Evolutionary conservation across 192 early-diverging fungal species (phyloP).

Genomic region (Polychytrium aggregatum): DNA sequence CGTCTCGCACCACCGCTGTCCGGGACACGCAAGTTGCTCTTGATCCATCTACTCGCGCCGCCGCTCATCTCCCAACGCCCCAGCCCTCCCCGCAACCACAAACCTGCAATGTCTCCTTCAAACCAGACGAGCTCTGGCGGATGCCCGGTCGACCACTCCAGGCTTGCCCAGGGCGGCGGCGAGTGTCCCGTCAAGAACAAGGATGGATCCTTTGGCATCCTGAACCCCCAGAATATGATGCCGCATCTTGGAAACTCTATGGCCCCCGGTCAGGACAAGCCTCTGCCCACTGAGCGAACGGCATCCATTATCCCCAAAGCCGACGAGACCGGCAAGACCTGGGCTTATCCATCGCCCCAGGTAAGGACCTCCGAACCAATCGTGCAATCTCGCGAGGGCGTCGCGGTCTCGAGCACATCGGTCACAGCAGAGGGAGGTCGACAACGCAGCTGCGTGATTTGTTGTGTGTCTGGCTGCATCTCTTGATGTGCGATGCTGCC

Average conservation of each 20-base stretch:
- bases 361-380: not conserved
- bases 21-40: too few relatives aligned
- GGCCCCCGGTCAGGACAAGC: conserved; percentile 51
- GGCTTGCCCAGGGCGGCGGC: conserved; percentile 6
- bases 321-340: conserved; percentile 20
- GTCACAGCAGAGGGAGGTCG: too few relatives aligned
- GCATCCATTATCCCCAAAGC: conserved; percentile 71
- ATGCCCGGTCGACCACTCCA: conserved; percentile 46
- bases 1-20: not conserved
- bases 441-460: too few relatives aligned
- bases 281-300: conserved; percentile 69
- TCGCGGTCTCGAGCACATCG: not conserved
- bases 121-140: conserved; percentile 14
- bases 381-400: not conserved
- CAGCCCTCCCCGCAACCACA: too few relatives aligned
- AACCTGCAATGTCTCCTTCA: too few relatives aligned
- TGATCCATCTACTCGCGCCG: too few relatives aligned
- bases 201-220: conserved; percentile 1
- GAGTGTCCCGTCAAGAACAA: conserved; percentile 19
- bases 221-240: conserved; percentile 92
- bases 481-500: conserved; percentile 76
- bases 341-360: conserved; percentile 27
- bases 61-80: too few relatives aligned
- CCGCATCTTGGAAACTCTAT: conserved; percentile 62
- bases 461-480: not conserved